Evolutionary conservation across 2,329 filamentous ascomycete species (phyloP).

Genomic region (Colletotrichum acutatum): DNA sequence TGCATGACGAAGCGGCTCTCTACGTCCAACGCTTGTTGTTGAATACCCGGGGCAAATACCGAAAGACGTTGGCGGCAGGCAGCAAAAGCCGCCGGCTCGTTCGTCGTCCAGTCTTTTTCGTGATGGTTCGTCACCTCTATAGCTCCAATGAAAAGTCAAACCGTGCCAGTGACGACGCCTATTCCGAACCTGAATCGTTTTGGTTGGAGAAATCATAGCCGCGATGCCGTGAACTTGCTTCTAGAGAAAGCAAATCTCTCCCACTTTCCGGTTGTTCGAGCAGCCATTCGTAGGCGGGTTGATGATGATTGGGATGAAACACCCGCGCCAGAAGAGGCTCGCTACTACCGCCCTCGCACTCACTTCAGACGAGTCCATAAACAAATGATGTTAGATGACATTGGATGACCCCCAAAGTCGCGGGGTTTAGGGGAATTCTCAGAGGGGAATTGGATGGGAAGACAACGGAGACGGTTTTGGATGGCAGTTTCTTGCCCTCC

Average conservation of each 20-base stretch:
- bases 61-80: not conserved
- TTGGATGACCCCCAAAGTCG: slow-evolving; percentile 20
- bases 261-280: not conserved
- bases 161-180: not conserved
- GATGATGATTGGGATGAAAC: slow-evolving; percentile 22
- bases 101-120: not conserved
- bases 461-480: slow-evolving; percentile 5
- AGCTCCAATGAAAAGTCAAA: not conserved
- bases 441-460: not conserved
- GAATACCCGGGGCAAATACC: not conserved
- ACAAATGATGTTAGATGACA: slow-evolving; percentile 20
- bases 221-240: not conserved
- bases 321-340: not conserved
- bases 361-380: slow-evolving; percentile 27
- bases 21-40: not conserved
- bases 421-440: slow-evolving; percentile 5
- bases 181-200: not conserved
- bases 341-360: slow-evolving; percentile 9
- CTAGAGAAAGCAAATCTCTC: not conserved
- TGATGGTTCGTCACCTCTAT: not conserved
- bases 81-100: not conserved
- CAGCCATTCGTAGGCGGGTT: not conserved
- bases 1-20: not conserved
- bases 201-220: not conserved
- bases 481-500: slow-evolving; percentile 4